Base-by-base conservation (phyloP, 805 yeast species). In the Teunomyces stri region DNA sequence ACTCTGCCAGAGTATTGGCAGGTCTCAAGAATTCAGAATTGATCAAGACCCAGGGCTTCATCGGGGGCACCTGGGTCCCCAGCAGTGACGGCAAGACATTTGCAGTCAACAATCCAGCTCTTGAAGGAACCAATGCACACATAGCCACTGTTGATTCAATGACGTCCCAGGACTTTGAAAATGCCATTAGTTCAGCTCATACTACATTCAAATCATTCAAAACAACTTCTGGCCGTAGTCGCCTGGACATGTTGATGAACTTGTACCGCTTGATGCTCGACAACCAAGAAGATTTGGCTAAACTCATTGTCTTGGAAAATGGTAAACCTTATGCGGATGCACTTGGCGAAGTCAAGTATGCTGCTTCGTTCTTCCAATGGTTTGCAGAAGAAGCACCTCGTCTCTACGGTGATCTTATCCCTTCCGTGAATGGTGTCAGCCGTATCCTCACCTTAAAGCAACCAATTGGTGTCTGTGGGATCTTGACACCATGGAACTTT, bases 291-390 rank as follows among this genome's bases (percentile, higher is more conserved):
- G 94, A 86, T 59, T 74, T 87, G 51, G 91, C 89, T 29, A 74
- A 64, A 47, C 61, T 87, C 42, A 71, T 82, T 45, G 80, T 87
- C 12, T 64, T 80, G 51, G 95, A 87, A 60, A 87, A 87, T 60
- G 95, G 95, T 30, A 87, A 87, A 64, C 79, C 91, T 1, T 65
- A 75, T 11, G 75, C 80, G 0, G 94, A 87, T 60, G 84, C 92
- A n/a, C 60, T 68, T 43, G 91, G 90, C 4, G 94, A 87, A 61
- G 75, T 86, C 25, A 62, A 58, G 43, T 82, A 83, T 55, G 84
- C 86, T 7, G 85, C 89, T 1, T 79, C 87, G 5, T 90, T 86
- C 65, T 86, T 88, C 63, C 90, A 89, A 60, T 91, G 97, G 97
- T 91, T 82, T 61, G 75, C 95, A 28, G 94, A 86, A 63, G 87